These are phyloP conservation scores for Mediolabrus comicus DNA, from an alignment of 108 stramenopile species.

Conservation along the genomic window DNA sequence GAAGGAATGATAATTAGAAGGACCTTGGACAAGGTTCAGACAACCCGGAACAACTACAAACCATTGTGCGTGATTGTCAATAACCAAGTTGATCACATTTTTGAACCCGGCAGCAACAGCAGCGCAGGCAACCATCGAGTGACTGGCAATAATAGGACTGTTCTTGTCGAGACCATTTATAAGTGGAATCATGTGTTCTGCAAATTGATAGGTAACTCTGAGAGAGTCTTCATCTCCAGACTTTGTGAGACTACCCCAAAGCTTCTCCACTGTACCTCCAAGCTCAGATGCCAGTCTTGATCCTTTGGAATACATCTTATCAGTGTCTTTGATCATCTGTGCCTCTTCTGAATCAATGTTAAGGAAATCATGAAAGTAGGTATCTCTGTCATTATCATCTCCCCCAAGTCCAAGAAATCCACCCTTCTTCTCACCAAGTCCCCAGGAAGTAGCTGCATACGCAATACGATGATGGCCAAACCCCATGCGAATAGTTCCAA, in stretches of 20 bases:
- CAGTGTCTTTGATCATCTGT: slow-evolving; percentile 75
- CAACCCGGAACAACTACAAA: slow-evolving; percentile 86
- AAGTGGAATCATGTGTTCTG: slow-evolving; percentile 79
- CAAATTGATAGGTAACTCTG: slow-evolving; percentile 75
- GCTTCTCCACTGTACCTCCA: slow-evolving; percentile 77
- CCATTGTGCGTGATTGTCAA: slow-evolving; percentile 94
- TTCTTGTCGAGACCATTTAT: slow-evolving; percentile 75
- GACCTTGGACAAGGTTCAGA: slow-evolving; percentile 86
- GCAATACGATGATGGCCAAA: slow-evolving; percentile 95
- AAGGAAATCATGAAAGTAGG: slow-evolving; percentile 90
- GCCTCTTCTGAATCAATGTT: slow-evolving; percentile 87
- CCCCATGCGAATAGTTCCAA: slow-evolving; percentile 94
- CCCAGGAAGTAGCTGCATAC: slow-evolving; percentile 86
- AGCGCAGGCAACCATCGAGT: slow-evolving; percentile 81
- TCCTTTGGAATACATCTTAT: slow-evolving; percentile 78
- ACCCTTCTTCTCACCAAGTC: slow-evolving; percentile 43
- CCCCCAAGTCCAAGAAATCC: not conserved
- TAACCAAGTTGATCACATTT: slow-evolving; percentile 88
- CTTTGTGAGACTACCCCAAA: slow-evolving; percentile 80
- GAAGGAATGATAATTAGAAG: slow-evolving; percentile 85
- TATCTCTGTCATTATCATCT: slow-evolving; percentile 23
- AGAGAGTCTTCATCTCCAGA: slow-evolving; percentile 87
- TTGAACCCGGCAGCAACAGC: slow-evolving; percentile 88
- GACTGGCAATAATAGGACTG: slow-evolving; percentile 86
- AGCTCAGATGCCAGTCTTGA: slow-evolving; percentile 79